A percentile compares a stretch with the other conserved stretches of the same genome.
These are phyloP conservation scores for Trichoderma asperelloides DNA, from an alignment of 495 filamentous ascomycete genomes.

Conservation along the genomic window DNA sequence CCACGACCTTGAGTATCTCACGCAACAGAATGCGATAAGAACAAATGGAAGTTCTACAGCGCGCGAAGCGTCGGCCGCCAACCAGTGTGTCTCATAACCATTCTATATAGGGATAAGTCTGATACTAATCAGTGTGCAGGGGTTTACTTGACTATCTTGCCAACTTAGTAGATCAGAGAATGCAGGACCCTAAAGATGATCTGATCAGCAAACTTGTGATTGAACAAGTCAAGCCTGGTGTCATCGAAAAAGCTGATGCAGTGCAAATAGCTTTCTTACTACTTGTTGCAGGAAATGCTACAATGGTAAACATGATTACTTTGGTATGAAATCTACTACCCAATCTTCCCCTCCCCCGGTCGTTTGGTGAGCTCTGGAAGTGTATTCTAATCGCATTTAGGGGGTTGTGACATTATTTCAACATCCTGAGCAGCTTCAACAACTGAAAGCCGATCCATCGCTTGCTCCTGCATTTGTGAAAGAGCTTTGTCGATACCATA, in stretches of 20 bases:
- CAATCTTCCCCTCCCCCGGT: too few relatives aligned
- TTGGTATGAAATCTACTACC: too few relatives aligned
- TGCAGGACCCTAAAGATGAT: conserved; percentile 28
- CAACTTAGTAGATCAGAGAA: conserved; percentile 28
- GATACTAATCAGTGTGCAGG: conserved; percentile 12
- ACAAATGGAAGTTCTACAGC: conserved; percentile 35
- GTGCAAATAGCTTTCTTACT: conserved; percentile 37
- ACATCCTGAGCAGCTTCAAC: conserved; percentile 26
- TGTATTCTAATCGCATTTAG: conserved; percentile 4
- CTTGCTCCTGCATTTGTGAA: conserved; percentile 29
- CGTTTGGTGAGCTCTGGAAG: too few relatives aligned
- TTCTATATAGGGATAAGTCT: background rate
- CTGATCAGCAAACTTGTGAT: conserved; percentile 33
- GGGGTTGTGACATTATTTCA: conserved; percentile 32
- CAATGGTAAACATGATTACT: conserved; percentile 41
- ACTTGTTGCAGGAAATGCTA: conserved; percentile 39
- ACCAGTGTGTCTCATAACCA: conserved; percentile 16
- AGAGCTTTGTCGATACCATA: conserved; percentile 39
- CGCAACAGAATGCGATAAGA: conserved; percentile 32
- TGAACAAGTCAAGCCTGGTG: conserved; percentile 29
- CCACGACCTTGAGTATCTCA: conserved; percentile 35
- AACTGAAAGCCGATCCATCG: conserved; percentile 28
- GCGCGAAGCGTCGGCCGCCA: conserved; percentile 30
- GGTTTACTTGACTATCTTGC: conserved; percentile 31
- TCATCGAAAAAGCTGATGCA: conserved; percentile 28